These are phyloP conservation scores for Zymoseptoria crescenta DNA, from an alignment of 2,329 filamentous ascomycete species.

Conservation along the genomic window DNA sequence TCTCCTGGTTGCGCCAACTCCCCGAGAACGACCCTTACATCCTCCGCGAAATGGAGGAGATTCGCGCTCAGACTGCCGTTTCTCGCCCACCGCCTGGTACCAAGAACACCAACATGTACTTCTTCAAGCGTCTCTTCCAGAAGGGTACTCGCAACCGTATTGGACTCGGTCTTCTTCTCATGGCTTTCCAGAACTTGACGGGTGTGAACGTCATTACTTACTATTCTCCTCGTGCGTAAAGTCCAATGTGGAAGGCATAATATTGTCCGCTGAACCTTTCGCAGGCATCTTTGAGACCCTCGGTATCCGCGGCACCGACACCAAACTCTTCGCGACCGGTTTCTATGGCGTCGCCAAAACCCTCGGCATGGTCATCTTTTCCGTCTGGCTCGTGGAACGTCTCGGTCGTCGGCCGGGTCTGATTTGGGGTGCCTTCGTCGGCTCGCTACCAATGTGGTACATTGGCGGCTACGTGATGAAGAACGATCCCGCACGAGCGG, in stretches of 20 bases:
- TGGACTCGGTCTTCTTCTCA: conserved; percentile 32
- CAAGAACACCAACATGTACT: conserved; percentile 11
- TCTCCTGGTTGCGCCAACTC: conserved; percentile 41
- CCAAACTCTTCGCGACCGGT: conserved; percentile 42
- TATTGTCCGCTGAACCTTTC: conserved; percentile 16
- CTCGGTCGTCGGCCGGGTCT: conserved; percentile 36
- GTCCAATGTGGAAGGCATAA: too few relatives aligned
- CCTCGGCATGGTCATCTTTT: conserved; percentile 32
- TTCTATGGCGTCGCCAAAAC: conserved; percentile 43
- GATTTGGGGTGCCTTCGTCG: conserved; percentile 43
- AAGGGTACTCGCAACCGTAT: conserved; percentile 34
- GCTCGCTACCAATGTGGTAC: conserved; percentile 43
- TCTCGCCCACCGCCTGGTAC: conserved; percentile 17
- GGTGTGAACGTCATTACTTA: conserved; percentile 32
- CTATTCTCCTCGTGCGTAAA: conserved; percentile 13
- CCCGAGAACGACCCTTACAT: conserved; percentile 37
- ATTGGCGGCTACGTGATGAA: conserved; percentile 49
- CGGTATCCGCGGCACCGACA: conserved; percentile 37
- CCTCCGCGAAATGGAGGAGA: conserved; percentile 44
- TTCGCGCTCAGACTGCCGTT: conserved; percentile 47
- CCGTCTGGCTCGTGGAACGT: conserved; percentile 33
- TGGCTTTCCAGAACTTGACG: conserved; percentile 33
- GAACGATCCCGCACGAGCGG: conserved; percentile 41
- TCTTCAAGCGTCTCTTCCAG: conserved; percentile 38
- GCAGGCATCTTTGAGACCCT: conserved; percentile 34